These are phyloP conservation scores for Ricinus communis DNA, from an alignment of 345 rosid species.

Conservation along the genomic window DNA sequence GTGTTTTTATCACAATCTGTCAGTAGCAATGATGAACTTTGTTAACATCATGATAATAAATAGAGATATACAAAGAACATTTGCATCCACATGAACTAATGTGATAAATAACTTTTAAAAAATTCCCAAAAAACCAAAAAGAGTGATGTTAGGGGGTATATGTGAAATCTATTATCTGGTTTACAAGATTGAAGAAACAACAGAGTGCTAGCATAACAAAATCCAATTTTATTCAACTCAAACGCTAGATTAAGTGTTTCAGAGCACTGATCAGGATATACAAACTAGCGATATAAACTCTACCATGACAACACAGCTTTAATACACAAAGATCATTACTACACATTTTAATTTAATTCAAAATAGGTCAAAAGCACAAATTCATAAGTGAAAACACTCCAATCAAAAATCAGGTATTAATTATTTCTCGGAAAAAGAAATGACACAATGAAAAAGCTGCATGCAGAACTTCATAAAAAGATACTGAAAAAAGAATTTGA, in stretches of 20 bases:
- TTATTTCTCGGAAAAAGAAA: neutral
- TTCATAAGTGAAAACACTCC: slow-evolving; percentile 13
- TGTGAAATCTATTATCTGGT: slow-evolving; percentile 3
- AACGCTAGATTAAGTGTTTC: neutral
- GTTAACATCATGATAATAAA: slow-evolving; percentile 2
- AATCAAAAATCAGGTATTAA: neutral
- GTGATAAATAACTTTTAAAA: neutral
- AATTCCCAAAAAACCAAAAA: slow-evolving; percentile 10
- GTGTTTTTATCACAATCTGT: slow-evolving; percentile 12
- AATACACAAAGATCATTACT: no score
- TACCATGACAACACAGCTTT: neutral
- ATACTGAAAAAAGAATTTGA: neutral
- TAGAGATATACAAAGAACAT: neutral
- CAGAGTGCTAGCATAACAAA: neutral
- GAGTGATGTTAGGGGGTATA: slow-evolving; percentile 10
- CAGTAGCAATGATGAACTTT: slow-evolving; percentile 1
- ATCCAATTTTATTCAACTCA: neutral
- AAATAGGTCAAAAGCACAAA: slow-evolving; percentile 9
- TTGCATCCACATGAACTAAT: neutral
- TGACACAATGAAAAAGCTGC: slow-evolving; percentile 18
- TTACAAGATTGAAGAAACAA: slow-evolving; percentile 2
- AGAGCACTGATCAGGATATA: slow-evolving; percentile 3
- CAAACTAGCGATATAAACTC: neutral
- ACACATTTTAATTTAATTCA: neutral
- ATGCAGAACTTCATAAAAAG: slow-evolving; percentile 16